Conservation (phyloP, 1,284 basidiomycete species). For the Chalciporus sp. region DNA sequence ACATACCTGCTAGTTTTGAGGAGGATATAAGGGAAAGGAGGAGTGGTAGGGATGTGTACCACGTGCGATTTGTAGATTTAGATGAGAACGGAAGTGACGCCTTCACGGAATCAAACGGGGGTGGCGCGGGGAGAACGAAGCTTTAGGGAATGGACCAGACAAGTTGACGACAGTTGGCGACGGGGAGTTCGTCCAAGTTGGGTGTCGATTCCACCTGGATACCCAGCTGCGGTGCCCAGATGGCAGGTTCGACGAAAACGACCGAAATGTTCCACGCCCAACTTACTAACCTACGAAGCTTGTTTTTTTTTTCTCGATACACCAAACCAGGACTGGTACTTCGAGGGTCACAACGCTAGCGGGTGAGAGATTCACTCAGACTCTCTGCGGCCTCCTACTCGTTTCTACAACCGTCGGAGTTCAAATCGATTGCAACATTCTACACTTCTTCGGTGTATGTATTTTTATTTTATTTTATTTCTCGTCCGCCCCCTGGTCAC, state of each 20-base stretch:
- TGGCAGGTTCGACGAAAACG: background rate
- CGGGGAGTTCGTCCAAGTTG: background rate
- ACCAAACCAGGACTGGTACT: constrained; percentile 4
- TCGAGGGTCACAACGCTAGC: background rate
- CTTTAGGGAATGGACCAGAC: constrained; percentile 6
- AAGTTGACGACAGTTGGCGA: background rate
- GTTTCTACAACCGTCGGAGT: constrained; percentile 10
- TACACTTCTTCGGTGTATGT: too few relatives aligned
- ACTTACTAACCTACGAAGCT: constrained; percentile 13
- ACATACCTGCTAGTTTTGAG: constrained; percentile 17
- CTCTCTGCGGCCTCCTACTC: too few relatives aligned
- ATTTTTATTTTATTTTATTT: too few relatives aligned
- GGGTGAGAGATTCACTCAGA: constrained; percentile 8
- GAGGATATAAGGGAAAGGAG: constrained; percentile 10
- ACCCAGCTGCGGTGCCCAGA: background rate
- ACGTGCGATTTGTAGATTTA: constrained; percentile 15
- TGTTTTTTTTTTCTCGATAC: background rate
- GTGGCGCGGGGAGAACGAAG: constrained; percentile 2
- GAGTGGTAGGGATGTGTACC: constrained; percentile 3
- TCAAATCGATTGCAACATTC: constrained; percentile 10
- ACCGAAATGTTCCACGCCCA: constrained; percentile 3
- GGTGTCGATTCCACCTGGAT: constrained; percentile 1
- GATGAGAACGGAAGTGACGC: constrained; percentile 6
- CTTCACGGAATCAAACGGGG: constrained; percentile 10
- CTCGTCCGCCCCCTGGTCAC: background rate